phyloP scores from a whole-genome alignment of 78 protist species.

The Paratrimastix pyriformis region DNA sequence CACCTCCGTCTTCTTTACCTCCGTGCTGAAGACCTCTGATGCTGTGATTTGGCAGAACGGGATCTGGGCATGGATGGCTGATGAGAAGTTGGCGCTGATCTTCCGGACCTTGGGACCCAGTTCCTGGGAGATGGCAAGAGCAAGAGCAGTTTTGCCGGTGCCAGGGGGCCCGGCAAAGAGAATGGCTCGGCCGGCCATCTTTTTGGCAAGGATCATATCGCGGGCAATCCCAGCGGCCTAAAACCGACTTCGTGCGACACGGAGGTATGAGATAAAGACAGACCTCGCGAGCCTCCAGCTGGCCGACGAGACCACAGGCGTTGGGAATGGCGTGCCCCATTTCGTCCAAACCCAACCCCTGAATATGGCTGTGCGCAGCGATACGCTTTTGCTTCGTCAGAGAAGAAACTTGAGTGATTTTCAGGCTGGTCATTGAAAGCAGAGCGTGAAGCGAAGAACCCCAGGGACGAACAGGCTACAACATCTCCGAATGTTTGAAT shows the following conservation, averaged over 20 bases:
- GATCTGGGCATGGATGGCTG: constrained; percentile 15
- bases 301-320: constrained; percentile 96
- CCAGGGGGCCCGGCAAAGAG: constrained; percentile 98
- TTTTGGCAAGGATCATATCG: constrained; percentile 86
- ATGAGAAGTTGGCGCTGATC: background rate
- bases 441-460: no score
- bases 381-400: constrained; percentile 74
- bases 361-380: constrained; percentile 92
- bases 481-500: no score
- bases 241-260: background rate
- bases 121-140: constrained; percentile 90
- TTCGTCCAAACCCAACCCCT: constrained; percentile 90
- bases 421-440: no score
- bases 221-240: constrained; percentile 94
- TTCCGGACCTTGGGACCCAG: constrained; percentile 83
- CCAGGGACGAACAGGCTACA: no score
- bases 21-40: constrained; percentile 89
- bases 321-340: constrained; percentile 70
- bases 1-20: constrained; percentile 93
- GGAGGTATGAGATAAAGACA: background rate
- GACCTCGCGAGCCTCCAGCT: constrained; percentile 89
- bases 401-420: constrained; percentile 79
- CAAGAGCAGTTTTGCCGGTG: constrained; percentile 89
- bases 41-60: constrained; percentile 99
- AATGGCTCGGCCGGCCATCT: constrained; percentile 98